These are phyloP conservation scores for Pilobolus umbonatus DNA, from an alignment of 192 early-diverging fungal species.

Conservation along the genomic window DNA sequence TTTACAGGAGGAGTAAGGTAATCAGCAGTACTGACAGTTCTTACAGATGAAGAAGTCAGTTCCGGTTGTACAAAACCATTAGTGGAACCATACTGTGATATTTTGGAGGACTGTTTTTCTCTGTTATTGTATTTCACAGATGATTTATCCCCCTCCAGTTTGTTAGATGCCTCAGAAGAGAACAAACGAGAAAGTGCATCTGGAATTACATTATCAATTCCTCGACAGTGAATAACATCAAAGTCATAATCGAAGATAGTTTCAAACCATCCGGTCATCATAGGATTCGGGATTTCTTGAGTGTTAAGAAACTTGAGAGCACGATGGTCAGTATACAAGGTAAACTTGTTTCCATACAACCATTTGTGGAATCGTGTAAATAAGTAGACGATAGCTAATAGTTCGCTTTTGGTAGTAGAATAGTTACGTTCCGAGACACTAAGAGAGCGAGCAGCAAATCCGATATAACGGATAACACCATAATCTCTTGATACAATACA, in stretches of 20 bases:
- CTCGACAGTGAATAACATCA: slow-evolving; percentile 14
- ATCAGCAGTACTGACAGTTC: neutral
- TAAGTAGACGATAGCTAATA: neutral
- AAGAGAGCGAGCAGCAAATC: neutral
- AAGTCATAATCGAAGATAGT: slow-evolving; percentile 29
- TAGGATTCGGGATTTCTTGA: slow-evolving; percentile 16
- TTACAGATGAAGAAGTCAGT: too few relatives aligned
- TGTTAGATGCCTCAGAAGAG: neutral
- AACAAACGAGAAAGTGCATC: slow-evolving; percentile 29
- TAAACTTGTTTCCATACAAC: slow-evolving; percentile 30
- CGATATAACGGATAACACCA: neutral
- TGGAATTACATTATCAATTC: slow-evolving; percentile 29
- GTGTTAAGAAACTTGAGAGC: slow-evolving; percentile 28
- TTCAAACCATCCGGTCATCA: slow-evolving; percentile 29
- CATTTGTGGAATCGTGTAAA: slow-evolving; percentile 34
- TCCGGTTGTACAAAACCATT: too few relatives aligned
- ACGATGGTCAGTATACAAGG: slow-evolving; percentile 34
- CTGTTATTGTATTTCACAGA: neutral
- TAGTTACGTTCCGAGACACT: neutral
- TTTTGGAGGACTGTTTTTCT: neutral
- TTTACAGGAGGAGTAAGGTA: neutral
- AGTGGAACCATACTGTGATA: too few relatives aligned
- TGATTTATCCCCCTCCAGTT: slow-evolving; percentile 14
- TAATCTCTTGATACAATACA: slow-evolving; percentile 25
- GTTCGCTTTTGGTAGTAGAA: neutral